These are phyloP conservation scores for Casaregolazyma lundiana DNA, from an alignment of 1,139 yeast species.

Conservation along the genomic window DNA sequence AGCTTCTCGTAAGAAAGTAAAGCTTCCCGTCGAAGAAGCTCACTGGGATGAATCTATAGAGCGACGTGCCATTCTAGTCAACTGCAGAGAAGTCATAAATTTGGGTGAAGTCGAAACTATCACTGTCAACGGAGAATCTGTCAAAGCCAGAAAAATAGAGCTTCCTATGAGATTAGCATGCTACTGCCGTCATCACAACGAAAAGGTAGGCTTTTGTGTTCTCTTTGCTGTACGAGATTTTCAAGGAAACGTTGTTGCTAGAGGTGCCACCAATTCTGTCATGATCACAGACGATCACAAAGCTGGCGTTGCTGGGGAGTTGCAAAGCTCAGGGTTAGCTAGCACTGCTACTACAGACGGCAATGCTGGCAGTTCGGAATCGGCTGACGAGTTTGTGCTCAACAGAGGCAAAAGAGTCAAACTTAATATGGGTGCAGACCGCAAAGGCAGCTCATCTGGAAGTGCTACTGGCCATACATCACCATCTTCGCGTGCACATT, in stretches of 20 bases:
- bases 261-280: constrained; percentile 64
- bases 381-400: constrained; percentile 2
- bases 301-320: constrained; percentile 28
- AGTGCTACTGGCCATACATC: constrained; percentile 8
- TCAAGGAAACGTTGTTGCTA: constrained; percentile 60
- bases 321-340: constrained; percentile 1
- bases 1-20: constrained; percentile 70
- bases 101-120: constrained; percentile 47
- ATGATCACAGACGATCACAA: constrained; percentile 91
- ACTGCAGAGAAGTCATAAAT: constrained; percentile 77
- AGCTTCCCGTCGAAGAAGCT: constrained; percentile 56
- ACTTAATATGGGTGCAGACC: constrained; percentile 3
- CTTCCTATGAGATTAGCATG: constrained; percentile 85
- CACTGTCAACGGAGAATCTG: constrained; percentile 35
- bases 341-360: constrained; percentile 6
- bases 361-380: constrained; percentile 4
- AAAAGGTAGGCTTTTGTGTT: constrained; percentile 67
- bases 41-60: constrained; percentile 71
- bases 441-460: constrained; percentile 5
- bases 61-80: constrained; percentile 80
- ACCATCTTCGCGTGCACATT: constrained; percentile 9
- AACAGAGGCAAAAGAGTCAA: constrained; percentile 4
- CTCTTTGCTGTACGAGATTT: constrained; percentile 61
- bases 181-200: constrained; percentile 89
- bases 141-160: constrained; percentile 40